phyloP scores from a whole-genome alignment of 257 asterid genomes.

The Osmanthus fragrans region DNA sequence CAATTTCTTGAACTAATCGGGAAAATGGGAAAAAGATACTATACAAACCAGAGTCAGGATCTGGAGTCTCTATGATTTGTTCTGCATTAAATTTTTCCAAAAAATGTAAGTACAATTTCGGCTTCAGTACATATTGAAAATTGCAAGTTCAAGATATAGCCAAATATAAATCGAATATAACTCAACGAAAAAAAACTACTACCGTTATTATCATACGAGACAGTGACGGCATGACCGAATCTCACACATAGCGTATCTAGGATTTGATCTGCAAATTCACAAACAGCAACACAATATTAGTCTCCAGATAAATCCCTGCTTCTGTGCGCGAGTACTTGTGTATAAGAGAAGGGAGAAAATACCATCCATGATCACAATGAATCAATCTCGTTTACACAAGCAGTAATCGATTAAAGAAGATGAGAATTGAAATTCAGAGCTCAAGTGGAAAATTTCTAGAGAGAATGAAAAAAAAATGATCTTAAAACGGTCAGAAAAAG shows the following conservation, averaged over 20 bases:
- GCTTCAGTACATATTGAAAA: not conserved
- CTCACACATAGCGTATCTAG: constrained; percentile 30
- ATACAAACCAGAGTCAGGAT: constrained; percentile 4
- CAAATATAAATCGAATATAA: not conserved
- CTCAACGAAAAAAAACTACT: not conserved
- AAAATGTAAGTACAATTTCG: not conserved
- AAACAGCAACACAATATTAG: not conserved
- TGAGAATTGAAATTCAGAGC: not conserved
- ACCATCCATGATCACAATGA: not conserved
- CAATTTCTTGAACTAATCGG: not conserved
- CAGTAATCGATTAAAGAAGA: not conserved
- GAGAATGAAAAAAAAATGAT: not conserved
- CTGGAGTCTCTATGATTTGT: constrained; percentile 16
- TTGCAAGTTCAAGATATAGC: not conserved
- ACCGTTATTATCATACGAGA: constrained; percentile 26
- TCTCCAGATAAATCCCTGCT: not conserved
- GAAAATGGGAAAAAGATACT: not conserved
- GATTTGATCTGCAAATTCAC: constrained; percentile 26
- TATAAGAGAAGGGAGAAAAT: not conserved
- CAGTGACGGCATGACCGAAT: constrained; percentile 32
- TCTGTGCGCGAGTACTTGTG: not conserved
- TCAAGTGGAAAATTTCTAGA: not conserved
- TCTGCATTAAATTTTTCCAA: constrained; percentile 12
- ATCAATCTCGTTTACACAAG: not conserved
- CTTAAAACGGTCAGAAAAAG: not conserved